These are phyloP conservation scores for Eragrostis nindensis DNA, from an alignment of 176 grass and related monocot species.

Conservation along the genomic window DNA sequence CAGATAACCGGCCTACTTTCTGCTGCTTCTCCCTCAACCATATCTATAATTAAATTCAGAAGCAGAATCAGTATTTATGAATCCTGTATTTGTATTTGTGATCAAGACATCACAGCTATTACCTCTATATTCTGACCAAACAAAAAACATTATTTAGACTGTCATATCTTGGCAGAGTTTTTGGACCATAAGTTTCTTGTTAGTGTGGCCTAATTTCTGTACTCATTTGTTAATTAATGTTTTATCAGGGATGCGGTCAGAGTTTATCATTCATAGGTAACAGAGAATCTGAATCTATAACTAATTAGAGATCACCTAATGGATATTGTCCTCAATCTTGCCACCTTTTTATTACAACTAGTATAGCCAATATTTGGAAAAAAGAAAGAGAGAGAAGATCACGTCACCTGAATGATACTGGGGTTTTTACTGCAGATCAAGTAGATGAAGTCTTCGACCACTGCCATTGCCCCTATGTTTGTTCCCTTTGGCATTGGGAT, in stretches of 20 bases:
- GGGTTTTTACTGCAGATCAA: conserved; percentile 76
- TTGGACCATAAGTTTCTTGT: conserved; percentile 7
- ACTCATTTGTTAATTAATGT: background rate
- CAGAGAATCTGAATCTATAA: background rate
- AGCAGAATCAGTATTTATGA: conserved; percentile 20
- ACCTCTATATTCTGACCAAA: conserved; percentile 12
- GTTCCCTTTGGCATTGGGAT: conserved; percentile 61
- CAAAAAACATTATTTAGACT: background rate
- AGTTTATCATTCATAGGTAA: background rate
- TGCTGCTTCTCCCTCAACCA: conserved; percentile 93
- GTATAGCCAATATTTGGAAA: background rate
- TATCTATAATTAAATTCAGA: conserved; percentile 60
- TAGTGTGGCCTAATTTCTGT: background rate
- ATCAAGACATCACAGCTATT: background rate
- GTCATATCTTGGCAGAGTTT: background rate
- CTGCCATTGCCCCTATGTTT: conserved; percentile 69
- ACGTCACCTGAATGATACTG: conserved; percentile 75
- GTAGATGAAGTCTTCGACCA: conserved; percentile 97
- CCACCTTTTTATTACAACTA: background rate
- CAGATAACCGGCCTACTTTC: conserved; percentile 86
- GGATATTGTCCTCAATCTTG: background rate
- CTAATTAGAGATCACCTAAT: background rate
- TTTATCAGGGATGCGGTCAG: background rate
- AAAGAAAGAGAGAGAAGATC: background rate
- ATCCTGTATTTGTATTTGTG: conserved; percentile 28